Base-by-base conservation (phyloP, 768 basidiomycete species). In the Omphalotus guepiniiformis region DNA sequence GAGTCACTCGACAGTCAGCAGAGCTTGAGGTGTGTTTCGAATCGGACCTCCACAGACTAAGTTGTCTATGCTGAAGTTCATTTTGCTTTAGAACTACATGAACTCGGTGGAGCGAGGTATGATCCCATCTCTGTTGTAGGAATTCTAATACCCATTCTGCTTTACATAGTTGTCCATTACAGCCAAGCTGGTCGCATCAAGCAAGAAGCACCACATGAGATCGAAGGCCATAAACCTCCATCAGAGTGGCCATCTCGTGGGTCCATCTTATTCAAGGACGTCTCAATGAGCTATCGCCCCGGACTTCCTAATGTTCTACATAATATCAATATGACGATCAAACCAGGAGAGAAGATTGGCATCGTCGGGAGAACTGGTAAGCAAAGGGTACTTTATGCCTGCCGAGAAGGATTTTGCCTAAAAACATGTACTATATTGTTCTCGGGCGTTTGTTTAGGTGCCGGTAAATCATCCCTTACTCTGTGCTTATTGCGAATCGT, bases 281-380 rank as follows among this genome's bases (percentile, higher is more conserved):
- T 83, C 19, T 58, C 65, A 4, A 75, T 85, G 77, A 68, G 69
- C 15, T 90, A 92, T 58, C 68, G 88, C 18, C 75, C 79, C 0
- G 85, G 82, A 3, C 68, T 89, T n/a, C 86, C 87, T 0, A 73
- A 77, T 12, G 86, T 89, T 3, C 70, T 91, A 29, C 80, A 82
- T 54, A 79, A 78, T 0, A 67, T 90, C 16, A 75, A 75, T 4
- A 39, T 89, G 54, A 64, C 64, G n/a, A 75, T 90, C 37, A 63
- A 68, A 2, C 76, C 76, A 0, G 82, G 83, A 1, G 85, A 91
- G 64, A 87, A 88, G 68, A 80, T 90, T 46, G 88, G 86, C 12
- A 78, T 90, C 29, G 85, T 90, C 7, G 86, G 86, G 41, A 60
- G 81, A 59, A 71, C 39, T 6, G 40, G 38, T 26, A 42, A n/a